Evolutionary conservation across 2,329 filamentous ascomycete genomes (phyloP).

Genomic region (Paracamarosporium sp.): DNA sequence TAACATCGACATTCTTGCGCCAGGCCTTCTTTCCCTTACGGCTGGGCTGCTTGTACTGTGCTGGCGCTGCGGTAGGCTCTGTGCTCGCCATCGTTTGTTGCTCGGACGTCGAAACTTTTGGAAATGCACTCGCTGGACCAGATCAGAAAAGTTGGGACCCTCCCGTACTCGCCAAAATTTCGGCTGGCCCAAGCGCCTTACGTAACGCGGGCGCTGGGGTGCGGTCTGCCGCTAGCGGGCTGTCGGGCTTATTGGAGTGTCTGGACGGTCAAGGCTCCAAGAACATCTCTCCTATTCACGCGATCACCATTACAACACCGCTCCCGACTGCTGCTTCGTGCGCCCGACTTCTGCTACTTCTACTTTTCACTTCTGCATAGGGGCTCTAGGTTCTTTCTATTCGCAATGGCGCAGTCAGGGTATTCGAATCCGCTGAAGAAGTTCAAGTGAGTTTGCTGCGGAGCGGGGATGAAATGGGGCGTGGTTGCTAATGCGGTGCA

Average conservation of each 20-base stretch:
- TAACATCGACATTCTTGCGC: conserved; percentile 97
- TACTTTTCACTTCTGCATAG: conserved; percentile 3
- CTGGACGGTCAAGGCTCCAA: conserved; percentile 2
- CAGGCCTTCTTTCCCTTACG: conserved; percentile 98
- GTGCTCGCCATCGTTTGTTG: conserved; percentile 26
- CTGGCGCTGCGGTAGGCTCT: conserved; percentile 63
- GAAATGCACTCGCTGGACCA: not conserved
- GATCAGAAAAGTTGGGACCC: conserved; percentile 10
- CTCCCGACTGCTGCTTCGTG: conserved; percentile 8
- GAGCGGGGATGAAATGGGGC: conserved; percentile 22
- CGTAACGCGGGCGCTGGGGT: not conserved
- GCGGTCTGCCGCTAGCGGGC: conserved; percentile 1
- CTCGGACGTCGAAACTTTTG: not conserved
- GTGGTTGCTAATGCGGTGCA: conserved; percentile 51
- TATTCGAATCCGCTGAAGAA: conserved; percentile 99
- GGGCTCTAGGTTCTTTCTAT: conserved; percentile 20
- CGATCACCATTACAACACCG: conserved; percentile 1
- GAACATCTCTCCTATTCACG: conserved; percentile 17
- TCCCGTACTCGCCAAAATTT: not conserved
- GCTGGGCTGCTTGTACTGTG: conserved; percentile 85
- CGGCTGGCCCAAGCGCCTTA: not conserved
- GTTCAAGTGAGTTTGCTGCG: conserved; percentile 79
- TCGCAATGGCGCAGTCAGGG: conserved; percentile 77
- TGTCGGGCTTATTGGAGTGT: not conserved
- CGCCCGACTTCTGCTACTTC: conserved; percentile 2